Evolutionary conservation across 2,329 filamentous ascomycete genomes (phyloP), one percentile per base, ranked within the genome.

Genomic region (Penicillium sp.): DNA sequence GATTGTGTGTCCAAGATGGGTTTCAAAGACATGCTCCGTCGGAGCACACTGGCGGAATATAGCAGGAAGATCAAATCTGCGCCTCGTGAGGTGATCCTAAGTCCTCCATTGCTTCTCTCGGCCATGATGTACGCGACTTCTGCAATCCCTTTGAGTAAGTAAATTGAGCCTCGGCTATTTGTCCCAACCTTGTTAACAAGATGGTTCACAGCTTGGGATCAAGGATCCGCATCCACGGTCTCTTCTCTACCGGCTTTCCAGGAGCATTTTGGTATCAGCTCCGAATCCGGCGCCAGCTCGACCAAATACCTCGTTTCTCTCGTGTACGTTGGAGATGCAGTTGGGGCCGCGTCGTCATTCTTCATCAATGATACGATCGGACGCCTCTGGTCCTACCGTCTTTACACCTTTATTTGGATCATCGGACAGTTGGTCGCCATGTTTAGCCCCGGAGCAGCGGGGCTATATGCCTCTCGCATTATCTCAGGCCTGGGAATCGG

Each of bases 1-100:
- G 29, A 15, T 7, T 32, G 12, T 32, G 29, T 32, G 2, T n/a
- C 13, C 29, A n/a, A 32, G 4, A 32, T 32, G 29, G 29, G 29
- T n/a, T 32, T 32, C 13, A 32, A 32, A 32, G 29, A 23, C 13
- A n/a, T 32, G 13, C 29, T 32, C 29, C 29, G n/a, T n/a, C 29
- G 29, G 29, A 32, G 29, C 13, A 32, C 29, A 15, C 29, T 32
- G 12, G 29, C 29, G 3, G 15, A 46, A 5, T 52, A 54, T 29
- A 23, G 29, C 37, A 50, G 31, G 35, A 53, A 47, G 5, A 58
- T 61, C 32, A 47, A 44, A 33, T 20, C 47, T 28, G 42, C 47
- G 1, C 53, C 50, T 12, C 47, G 50, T 6, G 44, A 53, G 42
- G 44, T 55, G 9, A 50, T 55, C 15, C 28, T 46, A 1, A 54